phyloP scores from a whole-genome alignment of 495 filamentous ascomycete genomes.

The Lasiosphaeria ovina region DNA sequence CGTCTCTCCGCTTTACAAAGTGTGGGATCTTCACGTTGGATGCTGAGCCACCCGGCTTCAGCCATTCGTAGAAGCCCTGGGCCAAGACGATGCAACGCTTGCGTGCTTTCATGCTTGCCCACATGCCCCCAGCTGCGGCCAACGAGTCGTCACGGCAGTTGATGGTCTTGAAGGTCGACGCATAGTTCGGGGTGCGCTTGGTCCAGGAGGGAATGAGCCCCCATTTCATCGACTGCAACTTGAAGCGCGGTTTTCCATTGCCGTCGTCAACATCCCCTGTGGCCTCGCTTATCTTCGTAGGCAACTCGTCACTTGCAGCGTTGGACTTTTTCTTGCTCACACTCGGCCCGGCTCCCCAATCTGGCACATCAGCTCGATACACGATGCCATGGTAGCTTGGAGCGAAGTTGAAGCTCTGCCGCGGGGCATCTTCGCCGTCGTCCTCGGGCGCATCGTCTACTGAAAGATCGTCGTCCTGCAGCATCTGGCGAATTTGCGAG shows the following conservation, averaged over 20 bases:
- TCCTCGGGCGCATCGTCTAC: conserved; percentile 77
- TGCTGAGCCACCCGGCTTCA: conserved; percentile 63
- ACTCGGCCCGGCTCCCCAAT: conserved; percentile 47
- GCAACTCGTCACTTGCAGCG: conserved; percentile 12
- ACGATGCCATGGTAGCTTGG: conserved; percentile 83
- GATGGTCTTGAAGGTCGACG: conserved; percentile 78
- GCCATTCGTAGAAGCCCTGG: conserved; percentile 96
- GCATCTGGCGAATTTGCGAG: conserved; percentile 63
- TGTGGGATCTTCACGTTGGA: conserved; percentile 80
- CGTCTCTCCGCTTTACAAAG: conserved; percentile 77
- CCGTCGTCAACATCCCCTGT: not conserved
- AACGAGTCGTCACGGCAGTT: conserved; percentile 94
- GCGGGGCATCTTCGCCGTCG: conserved; percentile 51
- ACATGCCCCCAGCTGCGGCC: conserved; percentile 73
- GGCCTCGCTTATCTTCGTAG: conserved; percentile 1
- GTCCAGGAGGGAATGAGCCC: conserved; percentile 51
- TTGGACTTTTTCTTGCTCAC: conserved; percentile 10
- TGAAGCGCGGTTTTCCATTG: conserved; percentile 55
- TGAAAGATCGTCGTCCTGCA: conserved; percentile 71
- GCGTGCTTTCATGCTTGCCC: conserved; percentile 82
- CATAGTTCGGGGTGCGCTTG: conserved; percentile 57
- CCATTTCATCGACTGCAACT: conserved; percentile 91
- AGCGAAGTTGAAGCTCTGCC: conserved; percentile 89
- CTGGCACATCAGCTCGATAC: conserved; percentile 72
- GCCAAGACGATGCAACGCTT: conserved; percentile 86